phyloP scores from a whole-genome alignment of 257 asterid genomes.

The Vinca minor region DNA sequence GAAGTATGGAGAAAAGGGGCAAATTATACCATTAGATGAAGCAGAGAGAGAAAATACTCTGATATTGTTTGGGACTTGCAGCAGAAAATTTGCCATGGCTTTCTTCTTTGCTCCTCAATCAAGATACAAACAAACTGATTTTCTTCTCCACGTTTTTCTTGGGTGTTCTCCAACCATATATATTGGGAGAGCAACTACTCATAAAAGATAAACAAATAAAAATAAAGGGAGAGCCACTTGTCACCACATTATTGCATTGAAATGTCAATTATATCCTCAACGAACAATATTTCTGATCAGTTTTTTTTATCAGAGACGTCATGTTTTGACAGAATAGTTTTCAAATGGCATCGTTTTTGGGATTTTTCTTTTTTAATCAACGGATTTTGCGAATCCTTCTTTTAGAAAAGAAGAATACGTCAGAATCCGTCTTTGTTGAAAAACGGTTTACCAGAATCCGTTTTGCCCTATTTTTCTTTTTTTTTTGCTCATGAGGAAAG shows the following conservation, averaged over 20 bases:
- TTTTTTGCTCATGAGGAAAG: too few relatives aligned
- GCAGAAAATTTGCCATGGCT: constrained; percentile 46
- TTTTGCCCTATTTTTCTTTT: too few relatives aligned
- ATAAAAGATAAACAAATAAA: background rate
- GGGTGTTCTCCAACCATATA: background rate
- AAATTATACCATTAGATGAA: constrained; percentile 49
- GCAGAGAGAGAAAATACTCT: constrained; percentile 47
- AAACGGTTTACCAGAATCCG: too few relatives aligned
- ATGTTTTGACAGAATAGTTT: too few relatives aligned
- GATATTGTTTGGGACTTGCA: constrained; percentile 38
- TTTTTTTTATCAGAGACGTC: too few relatives aligned
- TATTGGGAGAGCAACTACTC: too few relatives aligned
- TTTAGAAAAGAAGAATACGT: too few relatives aligned
- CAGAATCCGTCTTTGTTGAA: too few relatives aligned
- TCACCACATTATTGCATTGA: background rate
- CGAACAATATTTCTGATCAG: too few relatives aligned
- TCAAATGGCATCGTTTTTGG: too few relatives aligned
- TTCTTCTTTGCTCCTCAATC: background rate
- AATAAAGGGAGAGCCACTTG: background rate
- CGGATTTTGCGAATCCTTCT: too few relatives aligned
- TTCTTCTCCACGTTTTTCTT: background rate
- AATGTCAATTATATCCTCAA: constrained; percentile 8
- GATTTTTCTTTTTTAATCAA: too few relatives aligned
- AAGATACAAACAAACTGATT: background rate
- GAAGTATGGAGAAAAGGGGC: background rate